phyloP scores from a whole-genome alignment of 495 filamentous ascomycete genomes.

The Pseudevernia furfuracea region DNA sequence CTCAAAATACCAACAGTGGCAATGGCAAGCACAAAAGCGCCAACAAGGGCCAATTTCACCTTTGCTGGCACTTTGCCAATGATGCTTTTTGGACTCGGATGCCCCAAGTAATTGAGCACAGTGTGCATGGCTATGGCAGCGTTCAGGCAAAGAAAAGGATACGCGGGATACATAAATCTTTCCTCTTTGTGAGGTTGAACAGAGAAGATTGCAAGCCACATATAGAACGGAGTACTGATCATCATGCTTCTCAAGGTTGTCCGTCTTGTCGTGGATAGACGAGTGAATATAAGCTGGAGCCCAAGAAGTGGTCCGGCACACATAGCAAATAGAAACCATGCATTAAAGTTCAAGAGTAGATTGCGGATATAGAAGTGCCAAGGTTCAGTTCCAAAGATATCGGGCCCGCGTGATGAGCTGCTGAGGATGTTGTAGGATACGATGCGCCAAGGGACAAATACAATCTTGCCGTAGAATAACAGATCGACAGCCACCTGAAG shows the following conservation, averaged over 20 bases:
- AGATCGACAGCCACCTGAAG: conserved; percentile 61
- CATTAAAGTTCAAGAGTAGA: conserved; percentile 86
- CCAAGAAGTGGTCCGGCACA: conserved; percentile 55
- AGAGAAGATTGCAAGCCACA: conserved; percentile 91
- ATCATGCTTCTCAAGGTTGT: conserved; percentile 61
- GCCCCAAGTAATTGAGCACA: conserved; percentile 62
- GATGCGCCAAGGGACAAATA: conserved; percentile 82
- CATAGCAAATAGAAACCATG: conserved; percentile 85
- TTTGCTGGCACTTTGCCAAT: conserved; percentile 61
- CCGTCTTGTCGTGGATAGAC: conserved; percentile 34
- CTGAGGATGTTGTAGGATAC: conserved; percentile 92
- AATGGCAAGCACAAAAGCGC: conserved; percentile 47
- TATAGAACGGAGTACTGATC: conserved; percentile 77
- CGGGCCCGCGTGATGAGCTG: conserved; percentile 65
- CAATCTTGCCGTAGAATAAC: conserved; percentile 73
- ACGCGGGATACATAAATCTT: conserved; percentile 95
- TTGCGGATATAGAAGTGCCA: conserved; percentile 97
- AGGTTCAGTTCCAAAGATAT: conserved; percentile 93
- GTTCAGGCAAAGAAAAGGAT: conserved; percentile 87
- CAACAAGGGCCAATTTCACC: conserved; percentile 57
- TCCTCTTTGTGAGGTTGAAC: conserved; percentile 96
- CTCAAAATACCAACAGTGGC: conserved; percentile 60
- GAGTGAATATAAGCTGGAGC: conserved; percentile 41
- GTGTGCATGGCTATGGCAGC: conserved; percentile 81
- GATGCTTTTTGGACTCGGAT: conserved; percentile 54